phyloP scores from a whole-genome alignment of 1,139 yeast genomes.

The Wickerhamiella pararugosa region DNA sequence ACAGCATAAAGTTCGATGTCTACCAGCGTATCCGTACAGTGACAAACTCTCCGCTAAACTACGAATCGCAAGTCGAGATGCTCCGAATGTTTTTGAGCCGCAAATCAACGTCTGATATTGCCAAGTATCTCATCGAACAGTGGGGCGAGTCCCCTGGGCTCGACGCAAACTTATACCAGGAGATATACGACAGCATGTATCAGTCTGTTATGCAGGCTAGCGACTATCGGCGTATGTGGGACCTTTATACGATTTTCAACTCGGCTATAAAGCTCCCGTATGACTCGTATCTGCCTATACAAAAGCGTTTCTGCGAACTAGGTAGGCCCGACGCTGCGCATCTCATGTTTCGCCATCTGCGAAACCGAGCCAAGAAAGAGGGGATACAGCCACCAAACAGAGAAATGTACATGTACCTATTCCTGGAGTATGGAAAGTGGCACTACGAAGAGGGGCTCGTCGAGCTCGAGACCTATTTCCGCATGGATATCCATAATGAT shows the following conservation, averaged over 20 bases:
- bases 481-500: conserved; percentile 48
- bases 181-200: conserved; percentile 31
- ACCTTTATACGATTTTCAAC: conserved; percentile 44
- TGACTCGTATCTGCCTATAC: conserved; percentile 44
- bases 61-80: conserved; percentile 34
- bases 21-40: conserved; percentile 25
- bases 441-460: conserved; percentile 54
- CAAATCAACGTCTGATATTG: conserved; percentile 41
- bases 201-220: conserved; percentile 31
- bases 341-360: conserved; percentile 47
- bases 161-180: conserved; percentile 22
- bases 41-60: conserved; percentile 28
- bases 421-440: conserved; percentile 44
- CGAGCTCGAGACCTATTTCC: conserved; percentile 49
- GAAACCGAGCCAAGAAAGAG: conserved; percentile 40
- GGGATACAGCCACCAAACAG: conserved; percentile 51
- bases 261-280: conserved; percentile 45
- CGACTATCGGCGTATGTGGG: conserved; percentile 44
- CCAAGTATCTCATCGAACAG: conserved; percentile 45
- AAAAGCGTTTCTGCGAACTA: conserved; percentile 43
- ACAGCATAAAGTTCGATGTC: conserved; percentile 18
- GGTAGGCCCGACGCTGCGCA: conserved; percentile 52
- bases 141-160: conserved; percentile 33
- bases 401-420: conserved; percentile 46
- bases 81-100: conserved; percentile 33